Base-by-base conservation (phyloP, 2,329 filamentous ascomycete species). In the Coniochaeta prunicola region DNA sequence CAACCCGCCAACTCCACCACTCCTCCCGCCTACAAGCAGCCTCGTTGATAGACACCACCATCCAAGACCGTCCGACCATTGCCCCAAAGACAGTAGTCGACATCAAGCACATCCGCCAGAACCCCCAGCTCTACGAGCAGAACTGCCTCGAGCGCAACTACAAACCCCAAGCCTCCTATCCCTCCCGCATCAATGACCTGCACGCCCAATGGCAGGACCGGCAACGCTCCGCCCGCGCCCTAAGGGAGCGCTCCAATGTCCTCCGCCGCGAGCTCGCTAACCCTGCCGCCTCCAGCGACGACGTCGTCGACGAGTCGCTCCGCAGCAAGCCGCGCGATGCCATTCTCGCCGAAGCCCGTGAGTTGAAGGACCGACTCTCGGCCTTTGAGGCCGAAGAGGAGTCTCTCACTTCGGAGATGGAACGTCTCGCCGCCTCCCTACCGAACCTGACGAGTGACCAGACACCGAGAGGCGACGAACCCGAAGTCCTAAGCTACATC, bases 121-220 rank as follows among this genome's bases (percentile, higher is more conserved):
- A 96, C 73, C 85, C 89, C 17, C 84, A 87, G 15, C 80, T 96
- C 17, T 90, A 97, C 77, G 83, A 89, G 65, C 80, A 88, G 64
- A 97, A 96, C 69, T 96, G 91, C 74, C 71, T 88, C 60, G 87
- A 92, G 64, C 86, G 94, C 65, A 97, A 97, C 72, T 97, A 97
- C 75, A 79, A 70, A 60, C 65, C 72, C 28, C 81, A 84, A 63
- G 76, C 81, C 38, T 67, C 72, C 15, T 79, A 85, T 65, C 84
- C 86, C 0, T 70, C 74, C 9, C 80, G 75, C 58, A 89, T 89
- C 65, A 74, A 76, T 57, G 70, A 71, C 9, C 74, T 88, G 9
- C 81, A 83, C 65, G 73, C 76, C n/a, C 70, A 80, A 72, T 86
- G 82, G 79, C 80, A 84, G 65, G 71, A 72, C n/a, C 74, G 85